Percentiles rank a stretch among this genome's conserved stretches.
Evolutionary conservation across 306 rosid species (phyloP).

Genomic region (Dryas octopetala): DNA sequence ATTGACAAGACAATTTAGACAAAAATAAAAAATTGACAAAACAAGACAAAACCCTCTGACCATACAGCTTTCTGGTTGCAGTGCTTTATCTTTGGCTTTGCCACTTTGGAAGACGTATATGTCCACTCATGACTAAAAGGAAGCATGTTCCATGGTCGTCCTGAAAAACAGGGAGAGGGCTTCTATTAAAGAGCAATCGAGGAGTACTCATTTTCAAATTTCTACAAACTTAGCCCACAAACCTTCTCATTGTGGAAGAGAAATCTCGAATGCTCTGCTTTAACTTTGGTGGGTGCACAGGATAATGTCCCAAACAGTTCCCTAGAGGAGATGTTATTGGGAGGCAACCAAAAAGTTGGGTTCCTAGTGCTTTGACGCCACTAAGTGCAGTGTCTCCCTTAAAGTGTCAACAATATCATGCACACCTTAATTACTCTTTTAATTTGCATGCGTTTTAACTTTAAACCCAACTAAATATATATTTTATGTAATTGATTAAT

Average conservation of each 20-base stretch:
- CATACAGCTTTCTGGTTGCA: background rate
- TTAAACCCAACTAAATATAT: background rate
- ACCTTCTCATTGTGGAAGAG: conserved; percentile 13
- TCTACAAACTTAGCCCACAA: conserved; percentile 14
- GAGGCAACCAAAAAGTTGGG: conserved; percentile 41
- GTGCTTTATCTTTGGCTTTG: no score
- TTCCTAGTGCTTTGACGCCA: conserved; percentile 36
- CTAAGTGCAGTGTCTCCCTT: conserved; percentile 21
- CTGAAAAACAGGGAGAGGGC: conserved; percentile 29
- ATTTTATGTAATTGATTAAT: background rate
- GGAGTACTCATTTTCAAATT: background rate
- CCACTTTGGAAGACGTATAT: no score
- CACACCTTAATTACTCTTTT: background rate
- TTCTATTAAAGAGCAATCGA: background rate
- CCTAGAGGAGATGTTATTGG: conserved; percentile 52
- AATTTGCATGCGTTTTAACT: no score
- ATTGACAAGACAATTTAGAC: conserved; percentile 11
- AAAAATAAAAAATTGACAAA: conserved; percentile 16
- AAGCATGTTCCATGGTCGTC: conserved; percentile 54
- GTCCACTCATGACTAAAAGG: background rate
- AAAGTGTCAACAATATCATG: conserved; percentile 40
- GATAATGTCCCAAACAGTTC: conserved; percentile 22
- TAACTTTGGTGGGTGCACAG: background rate
- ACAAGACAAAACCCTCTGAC: conserved; percentile 30
- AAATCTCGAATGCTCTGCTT: conserved; percentile 16